Conservation (phyloP, 371 early-diverging fungal genomes). For the Dinochytrium kinnereticum region DNA sequence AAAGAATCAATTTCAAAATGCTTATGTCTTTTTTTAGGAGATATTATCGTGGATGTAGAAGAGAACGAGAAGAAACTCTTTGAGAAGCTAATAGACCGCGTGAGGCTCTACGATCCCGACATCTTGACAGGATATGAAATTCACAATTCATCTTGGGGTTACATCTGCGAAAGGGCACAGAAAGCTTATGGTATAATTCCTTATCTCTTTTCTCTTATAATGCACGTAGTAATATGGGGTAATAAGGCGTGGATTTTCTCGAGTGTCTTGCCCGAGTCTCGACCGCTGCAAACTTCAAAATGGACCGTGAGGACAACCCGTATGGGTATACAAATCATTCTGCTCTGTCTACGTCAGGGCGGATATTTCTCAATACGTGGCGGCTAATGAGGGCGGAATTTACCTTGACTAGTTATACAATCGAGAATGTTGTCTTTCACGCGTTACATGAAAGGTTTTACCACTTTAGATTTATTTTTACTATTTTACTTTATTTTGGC, state of each 20-base stretch:
- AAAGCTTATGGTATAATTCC: neutral
- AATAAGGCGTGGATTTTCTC: constrained; percentile 55
- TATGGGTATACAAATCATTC: constrained; percentile 73
- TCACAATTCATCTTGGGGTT: constrained; percentile 87
- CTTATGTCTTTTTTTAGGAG: neutral
- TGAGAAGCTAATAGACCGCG: constrained; percentile 51
- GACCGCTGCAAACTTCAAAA: constrained; percentile 33
- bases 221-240: too few relatives aligned
- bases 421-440: constrained; percentile 74
- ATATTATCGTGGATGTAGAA: constrained; percentile 38
- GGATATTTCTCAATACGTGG: constrained; percentile 90
- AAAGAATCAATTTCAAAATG: too few relatives aligned
- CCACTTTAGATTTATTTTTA: neutral
- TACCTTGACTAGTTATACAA: constrained; percentile 73
- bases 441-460: constrained; percentile 70
- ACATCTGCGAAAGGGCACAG: constrained; percentile 70
- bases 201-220: neutral
- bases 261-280: constrained; percentile 56
- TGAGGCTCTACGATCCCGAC: constrained; percentile 80
- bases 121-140: constrained; percentile 86
- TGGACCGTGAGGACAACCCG: constrained; percentile 41
- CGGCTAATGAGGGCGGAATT: constrained; percentile 76
- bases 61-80: constrained; percentile 63
- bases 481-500: neutral
- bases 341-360: constrained; percentile 66